These are phyloP conservation scores for Erodium maritimum DNA, from an alignment of 345 rosid genomes.

Conservation along the genomic window DNA sequence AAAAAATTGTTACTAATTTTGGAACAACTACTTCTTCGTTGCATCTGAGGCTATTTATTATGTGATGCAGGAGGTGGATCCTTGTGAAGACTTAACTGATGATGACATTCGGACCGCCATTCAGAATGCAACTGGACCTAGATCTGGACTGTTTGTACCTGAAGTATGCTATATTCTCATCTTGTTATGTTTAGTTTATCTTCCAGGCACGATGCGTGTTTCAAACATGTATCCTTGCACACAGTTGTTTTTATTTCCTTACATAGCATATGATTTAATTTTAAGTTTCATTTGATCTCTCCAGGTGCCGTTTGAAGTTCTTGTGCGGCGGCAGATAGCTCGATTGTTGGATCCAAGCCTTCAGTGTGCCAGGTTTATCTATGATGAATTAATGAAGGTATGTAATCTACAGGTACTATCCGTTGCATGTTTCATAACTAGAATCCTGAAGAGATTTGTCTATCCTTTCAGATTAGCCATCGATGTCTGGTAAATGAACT, in stretches of 20 bases:
- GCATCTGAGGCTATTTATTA: constrained; percentile 1
- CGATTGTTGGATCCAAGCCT: constrained; percentile 90
- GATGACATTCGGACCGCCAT: constrained; percentile 89
- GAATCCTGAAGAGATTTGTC: constrained; percentile 4
- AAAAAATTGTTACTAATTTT: no score
- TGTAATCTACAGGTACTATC: neutral
- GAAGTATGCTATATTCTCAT: constrained; percentile 41
- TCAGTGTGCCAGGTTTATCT: constrained; percentile 94
- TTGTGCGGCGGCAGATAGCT: constrained; percentile 80
- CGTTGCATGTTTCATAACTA: neutral
- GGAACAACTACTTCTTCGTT: neutral
- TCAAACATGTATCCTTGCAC: neutral
- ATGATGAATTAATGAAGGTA: constrained; percentile 86
- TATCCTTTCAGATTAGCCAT: constrained; percentile 68
- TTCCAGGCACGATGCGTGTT: neutral
- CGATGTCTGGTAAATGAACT: constrained; percentile 61
- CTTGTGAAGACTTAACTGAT: constrained; percentile 88
- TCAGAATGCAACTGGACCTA: constrained; percentile 96
- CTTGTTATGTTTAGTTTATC: neutral
- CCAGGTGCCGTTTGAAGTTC: constrained; percentile 95
- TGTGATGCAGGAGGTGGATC: constrained; percentile 75
- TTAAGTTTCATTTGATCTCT: constrained; percentile 8
- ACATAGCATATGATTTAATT: neutral
- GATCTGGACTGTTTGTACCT: constrained; percentile 77
- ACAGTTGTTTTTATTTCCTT: neutral